These are phyloP conservation scores for Apophysomyces variabilis DNA, from an alignment of 371 early-diverging fungal species.

Conservation along the genomic window DNA sequence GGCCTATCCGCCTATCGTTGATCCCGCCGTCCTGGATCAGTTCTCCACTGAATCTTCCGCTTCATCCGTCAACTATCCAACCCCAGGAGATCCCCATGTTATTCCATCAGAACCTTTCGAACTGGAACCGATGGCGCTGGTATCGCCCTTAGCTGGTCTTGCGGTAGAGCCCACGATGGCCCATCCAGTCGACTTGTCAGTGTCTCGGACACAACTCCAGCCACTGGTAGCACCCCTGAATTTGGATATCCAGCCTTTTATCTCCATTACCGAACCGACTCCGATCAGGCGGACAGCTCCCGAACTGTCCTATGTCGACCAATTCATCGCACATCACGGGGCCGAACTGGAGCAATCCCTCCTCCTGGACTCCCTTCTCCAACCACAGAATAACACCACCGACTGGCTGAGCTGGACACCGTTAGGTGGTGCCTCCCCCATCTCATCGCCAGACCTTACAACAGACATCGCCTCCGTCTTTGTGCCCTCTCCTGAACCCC, in stretches of 20 bases:
- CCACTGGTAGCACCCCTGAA: constrained; percentile 12
- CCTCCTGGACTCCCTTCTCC: constrained; percentile 9
- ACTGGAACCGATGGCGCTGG: background rate
- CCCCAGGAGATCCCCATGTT: background rate
- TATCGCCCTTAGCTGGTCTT: background rate
- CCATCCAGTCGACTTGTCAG: background rate
- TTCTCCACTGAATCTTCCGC: background rate
- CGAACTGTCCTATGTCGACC: constrained; percentile 21
- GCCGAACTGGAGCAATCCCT: constrained; percentile 16
- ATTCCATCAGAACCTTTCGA: background rate
- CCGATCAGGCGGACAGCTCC: constrained; percentile 21
- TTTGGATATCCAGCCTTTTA: constrained; percentile 31
- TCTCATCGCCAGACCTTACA: constrained; percentile 14
- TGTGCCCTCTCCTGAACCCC: constrained; percentile 4
- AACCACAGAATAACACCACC: background rate
- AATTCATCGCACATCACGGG: constrained; percentile 22
- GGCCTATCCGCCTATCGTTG: background rate
- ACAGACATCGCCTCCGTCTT: constrained; percentile 20
- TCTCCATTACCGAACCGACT: constrained; percentile 32
- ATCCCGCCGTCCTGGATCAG: constrained; percentile 3
- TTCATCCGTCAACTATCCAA: constrained; percentile 4
- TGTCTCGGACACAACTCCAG: background rate
- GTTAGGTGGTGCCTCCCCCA: constrained; percentile 10
- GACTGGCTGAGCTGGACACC: constrained; percentile 25
- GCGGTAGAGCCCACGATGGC: background rate